These are phyloP conservation scores for Fusarium continuum DNA, from an alignment of 2,329 filamentous ascomycete genomes.

Conservation along the genomic window DNA sequence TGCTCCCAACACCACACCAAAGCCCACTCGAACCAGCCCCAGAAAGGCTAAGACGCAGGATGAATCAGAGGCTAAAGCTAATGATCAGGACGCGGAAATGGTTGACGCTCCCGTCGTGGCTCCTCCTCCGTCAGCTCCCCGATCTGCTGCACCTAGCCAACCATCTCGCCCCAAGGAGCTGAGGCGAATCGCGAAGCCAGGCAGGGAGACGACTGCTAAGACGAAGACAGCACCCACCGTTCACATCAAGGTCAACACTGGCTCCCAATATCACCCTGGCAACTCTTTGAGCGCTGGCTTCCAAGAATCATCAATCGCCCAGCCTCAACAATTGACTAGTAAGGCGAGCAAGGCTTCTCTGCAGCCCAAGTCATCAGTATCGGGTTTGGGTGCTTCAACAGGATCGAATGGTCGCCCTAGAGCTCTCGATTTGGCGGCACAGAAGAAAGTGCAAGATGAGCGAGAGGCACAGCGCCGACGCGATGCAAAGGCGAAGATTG, in stretches of 20 bases:
- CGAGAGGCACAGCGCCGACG: slow-evolving; percentile 80
- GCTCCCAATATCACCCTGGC: slow-evolving; percentile 68
- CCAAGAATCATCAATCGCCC: slow-evolving; percentile 56
- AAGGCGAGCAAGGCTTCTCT: slow-evolving; percentile 75
- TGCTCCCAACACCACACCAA: slow-evolving; percentile 54
- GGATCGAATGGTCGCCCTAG: slow-evolving; percentile 72
- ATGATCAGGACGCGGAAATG: slow-evolving; percentile 63
- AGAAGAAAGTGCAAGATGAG: slow-evolving; percentile 87
- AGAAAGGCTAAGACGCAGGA: slow-evolving; percentile 56
- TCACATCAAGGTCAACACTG: slow-evolving; percentile 72
- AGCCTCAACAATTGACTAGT: slow-evolving; percentile 59
- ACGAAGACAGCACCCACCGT: slow-evolving; percentile 73
- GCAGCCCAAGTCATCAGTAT: slow-evolving; percentile 63
- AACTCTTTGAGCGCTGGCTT: slow-evolving; percentile 65
- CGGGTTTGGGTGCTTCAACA: slow-evolving; percentile 67
- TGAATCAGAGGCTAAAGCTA: slow-evolving; percentile 37
- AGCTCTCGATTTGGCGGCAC: slow-evolving; percentile 77
- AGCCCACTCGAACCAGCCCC: slow-evolving; percentile 61
- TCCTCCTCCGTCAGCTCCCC: slow-evolving; percentile 68
- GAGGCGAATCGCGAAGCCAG: slow-evolving; percentile 69
- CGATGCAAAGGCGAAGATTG: slow-evolving; percentile 82
- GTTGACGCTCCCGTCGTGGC: slow-evolving; percentile 62
- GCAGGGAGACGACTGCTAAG: slow-evolving; percentile 67
- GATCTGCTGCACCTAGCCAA: slow-evolving; percentile 59
- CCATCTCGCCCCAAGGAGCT: slow-evolving; percentile 61